phyloP scores from a whole-genome alignment of 345 rosid genomes.

The Gossypium australe region DNA sequence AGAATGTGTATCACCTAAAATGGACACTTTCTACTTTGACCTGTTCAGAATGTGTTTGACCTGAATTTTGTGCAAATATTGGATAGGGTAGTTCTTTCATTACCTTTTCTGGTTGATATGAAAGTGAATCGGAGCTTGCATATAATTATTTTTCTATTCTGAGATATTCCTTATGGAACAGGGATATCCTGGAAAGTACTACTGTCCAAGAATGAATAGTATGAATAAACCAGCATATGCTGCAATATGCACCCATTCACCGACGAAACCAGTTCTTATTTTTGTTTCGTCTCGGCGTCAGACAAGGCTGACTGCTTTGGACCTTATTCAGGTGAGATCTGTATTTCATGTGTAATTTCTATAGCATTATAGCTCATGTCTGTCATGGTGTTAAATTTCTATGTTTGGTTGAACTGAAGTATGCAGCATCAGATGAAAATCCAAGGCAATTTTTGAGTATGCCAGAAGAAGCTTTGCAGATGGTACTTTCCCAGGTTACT shows the following conservation, averaged over 20 bases:
- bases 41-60: not conserved
- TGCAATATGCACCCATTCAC: conserved; percentile 96
- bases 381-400: conserved; percentile 7
- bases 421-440: conserved; percentile 93
- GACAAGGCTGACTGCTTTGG: conserved; percentile 96
- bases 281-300: conserved; percentile 98
- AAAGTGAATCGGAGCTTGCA: not conserved
- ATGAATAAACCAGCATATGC: conserved; percentile 99
- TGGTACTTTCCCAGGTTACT: conserved; percentile 88
- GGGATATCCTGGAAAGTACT: conserved; percentile 97
- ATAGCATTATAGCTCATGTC: conserved; percentile 2
- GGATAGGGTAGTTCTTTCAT: not conserved
- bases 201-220: conserved; percentile 94
- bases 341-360: conserved; percentile 11
- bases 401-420: conserved; percentile 40
- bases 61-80: not conserved
- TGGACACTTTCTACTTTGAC: not conserved
- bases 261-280: conserved; percentile 90
- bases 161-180: conserved; percentile 25
- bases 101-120: not conserved
- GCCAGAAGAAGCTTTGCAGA: conserved; percentile 83
- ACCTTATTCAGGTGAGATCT: conserved; percentile 79
- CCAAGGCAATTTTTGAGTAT: conserved; percentile 83
- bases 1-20: not conserved
- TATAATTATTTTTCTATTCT: not conserved